Conservation (phyloP, 768 basidiomycete genomes). For the Leccinum pellstonianum region DNA sequence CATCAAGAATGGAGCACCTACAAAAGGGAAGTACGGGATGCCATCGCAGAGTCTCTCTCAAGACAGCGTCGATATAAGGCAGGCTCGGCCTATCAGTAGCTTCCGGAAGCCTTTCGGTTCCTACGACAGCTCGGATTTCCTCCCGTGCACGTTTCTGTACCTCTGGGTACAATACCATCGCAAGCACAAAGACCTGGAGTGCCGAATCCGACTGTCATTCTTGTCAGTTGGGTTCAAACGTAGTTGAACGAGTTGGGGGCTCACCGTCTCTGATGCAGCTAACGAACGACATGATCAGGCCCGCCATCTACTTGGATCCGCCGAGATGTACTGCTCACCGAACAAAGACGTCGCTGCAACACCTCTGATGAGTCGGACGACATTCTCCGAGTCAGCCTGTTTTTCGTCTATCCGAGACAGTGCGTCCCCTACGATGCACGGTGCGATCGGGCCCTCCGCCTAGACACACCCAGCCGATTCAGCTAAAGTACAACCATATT, state of each 20-base stretch:
- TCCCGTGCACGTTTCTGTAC: slow-evolving; percentile 9
- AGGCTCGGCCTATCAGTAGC: not conserved
- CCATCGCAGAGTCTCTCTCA: slow-evolving; percentile 6
- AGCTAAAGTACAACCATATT: not conserved
- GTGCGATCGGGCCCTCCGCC: not conserved
- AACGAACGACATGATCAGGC: not conserved
- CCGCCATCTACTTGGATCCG: not conserved
- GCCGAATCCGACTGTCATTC: slow-evolving; percentile 7
- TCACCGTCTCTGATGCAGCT: slow-evolving; percentile 11
- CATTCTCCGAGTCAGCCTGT: not conserved
- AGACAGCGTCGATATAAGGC: not conserved
- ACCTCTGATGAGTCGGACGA: slow-evolving; percentile 3
- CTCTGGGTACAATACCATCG: slow-evolving; percentile 9
- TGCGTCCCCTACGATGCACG: slow-evolving; percentile 8
- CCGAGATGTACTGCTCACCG: not conserved
- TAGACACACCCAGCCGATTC: not conserved
- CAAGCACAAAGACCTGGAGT: slow-evolving; percentile 3
- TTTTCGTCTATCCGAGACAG: slow-evolving; percentile 4
- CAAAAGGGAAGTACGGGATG: slow-evolving; percentile 10
- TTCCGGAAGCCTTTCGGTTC: slow-evolving; percentile 6
- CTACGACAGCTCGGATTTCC: slow-evolving; percentile 8
- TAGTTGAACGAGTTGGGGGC: not conserved
- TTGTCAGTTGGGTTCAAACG: not conserved
- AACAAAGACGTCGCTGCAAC: slow-evolving; percentile 9
- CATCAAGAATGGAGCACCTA: not conserved